Conservation (phyloP, 73 alveolate species). For the Paramecium pentaurelia region DNA sequence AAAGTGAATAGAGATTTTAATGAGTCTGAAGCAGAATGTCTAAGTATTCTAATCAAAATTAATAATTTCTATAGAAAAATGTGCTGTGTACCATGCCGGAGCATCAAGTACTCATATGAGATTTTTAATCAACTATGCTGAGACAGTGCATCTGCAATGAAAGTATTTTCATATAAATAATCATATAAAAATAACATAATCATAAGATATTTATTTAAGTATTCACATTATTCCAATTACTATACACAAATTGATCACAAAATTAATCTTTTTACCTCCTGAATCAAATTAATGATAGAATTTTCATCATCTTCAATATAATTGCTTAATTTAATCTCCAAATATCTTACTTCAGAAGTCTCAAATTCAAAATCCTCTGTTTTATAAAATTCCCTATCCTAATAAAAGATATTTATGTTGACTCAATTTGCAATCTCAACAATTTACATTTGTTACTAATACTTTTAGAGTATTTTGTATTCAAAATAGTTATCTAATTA, state of each 20-base stretch:
- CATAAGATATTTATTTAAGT: background rate
- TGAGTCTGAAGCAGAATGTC: constrained; percentile 22
- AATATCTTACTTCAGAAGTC: background rate
- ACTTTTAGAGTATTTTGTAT: background rate
- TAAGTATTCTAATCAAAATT: background rate
- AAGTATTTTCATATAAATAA: background rate
- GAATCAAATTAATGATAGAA: background rate
- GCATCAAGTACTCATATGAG: constrained; percentile 34
- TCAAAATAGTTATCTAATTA: background rate
- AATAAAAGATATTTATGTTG: background rate
- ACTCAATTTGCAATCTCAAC: background rate
- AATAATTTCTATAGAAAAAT: background rate
- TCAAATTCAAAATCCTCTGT: background rate
- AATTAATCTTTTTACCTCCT: background rate
- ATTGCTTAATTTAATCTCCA: background rate
- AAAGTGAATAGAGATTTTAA: background rate
- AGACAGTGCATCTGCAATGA: constrained; percentile 26
- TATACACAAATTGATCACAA: background rate
- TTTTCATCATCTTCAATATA: background rate
- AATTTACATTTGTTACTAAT: background rate
- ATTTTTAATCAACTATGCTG: background rate
- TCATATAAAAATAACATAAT: background rate
- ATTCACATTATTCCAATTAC: background rate
- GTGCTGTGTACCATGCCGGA: constrained; percentile 44
- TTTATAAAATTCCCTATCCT: background rate